These are phyloP conservation scores for Fusarium praegraminearum DNA, from an alignment of 2,329 filamentous ascomycete genomes.

Conservation along the genomic window DNA sequence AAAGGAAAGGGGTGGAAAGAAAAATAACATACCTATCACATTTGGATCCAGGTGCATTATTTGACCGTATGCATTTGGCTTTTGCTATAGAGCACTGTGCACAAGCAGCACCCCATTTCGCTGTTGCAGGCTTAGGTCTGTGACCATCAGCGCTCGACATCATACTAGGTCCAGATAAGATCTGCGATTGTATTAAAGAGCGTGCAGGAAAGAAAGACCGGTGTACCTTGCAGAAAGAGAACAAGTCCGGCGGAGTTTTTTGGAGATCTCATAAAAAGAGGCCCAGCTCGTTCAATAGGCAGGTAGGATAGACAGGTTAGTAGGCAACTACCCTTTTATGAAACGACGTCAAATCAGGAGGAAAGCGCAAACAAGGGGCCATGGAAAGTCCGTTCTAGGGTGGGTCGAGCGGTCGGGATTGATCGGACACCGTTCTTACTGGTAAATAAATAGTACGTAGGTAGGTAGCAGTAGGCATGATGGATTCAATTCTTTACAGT, in stretches of 20 bases:
- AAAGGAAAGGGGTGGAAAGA: not conserved
- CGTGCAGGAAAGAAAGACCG: slow-evolving; percentile 16
- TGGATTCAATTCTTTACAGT: not conserved
- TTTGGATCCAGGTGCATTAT: slow-evolving; percentile 53
- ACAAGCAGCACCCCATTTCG: slow-evolving; percentile 64
- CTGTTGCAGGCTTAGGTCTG: slow-evolving; percentile 52
- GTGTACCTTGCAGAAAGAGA: slow-evolving; percentile 5
- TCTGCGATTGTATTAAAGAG: slow-evolving; percentile 18
- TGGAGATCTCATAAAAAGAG: slow-evolving; percentile 3
- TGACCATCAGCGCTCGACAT: slow-evolving; percentile 30
- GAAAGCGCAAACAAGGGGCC: not conserved
- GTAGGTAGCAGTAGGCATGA: not conserved
- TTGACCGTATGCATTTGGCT: slow-evolving; percentile 62
- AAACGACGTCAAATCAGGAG: slow-evolving; percentile 27
- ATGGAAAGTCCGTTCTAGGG: slow-evolving; percentile 30
- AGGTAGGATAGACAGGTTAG: not conserved
- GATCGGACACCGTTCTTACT: not conserved
- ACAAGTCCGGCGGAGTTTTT: slow-evolving; percentile 48
- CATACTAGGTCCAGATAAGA: slow-evolving; percentile 5
- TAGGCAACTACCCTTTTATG: slow-evolving; percentile 10
- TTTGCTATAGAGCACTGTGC: slow-evolving; percentile 62
- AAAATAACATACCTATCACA: slow-evolving; percentile 57
- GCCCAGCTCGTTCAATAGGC: slow-evolving; percentile 1
- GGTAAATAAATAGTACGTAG: not conserved
- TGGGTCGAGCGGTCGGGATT: slow-evolving; percentile 20